These are phyloP conservation scores for Trichomonas vaginalis DNA, from an alignment of 208 protist species.

Conservation along the genomic window DNA sequence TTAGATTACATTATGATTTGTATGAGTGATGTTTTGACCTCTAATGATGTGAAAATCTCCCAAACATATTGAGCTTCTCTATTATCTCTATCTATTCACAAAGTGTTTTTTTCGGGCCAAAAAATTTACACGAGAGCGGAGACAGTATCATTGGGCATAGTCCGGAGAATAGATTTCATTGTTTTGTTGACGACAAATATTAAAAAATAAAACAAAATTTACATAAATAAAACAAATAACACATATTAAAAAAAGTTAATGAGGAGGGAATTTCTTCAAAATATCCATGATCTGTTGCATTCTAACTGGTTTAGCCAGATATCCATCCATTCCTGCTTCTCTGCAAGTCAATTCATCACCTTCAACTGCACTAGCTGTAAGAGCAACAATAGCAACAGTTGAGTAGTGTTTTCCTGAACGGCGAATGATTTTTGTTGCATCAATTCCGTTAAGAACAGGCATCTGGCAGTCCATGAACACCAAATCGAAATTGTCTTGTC, in stretches of 20 bases:
- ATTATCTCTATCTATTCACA: too few species aligned
- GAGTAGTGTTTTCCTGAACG: background rate
- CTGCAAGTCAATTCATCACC: conserved; percentile 24
- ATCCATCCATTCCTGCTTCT: conserved; percentile 32
- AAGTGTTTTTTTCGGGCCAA: too few species aligned
- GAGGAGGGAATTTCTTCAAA: background rate
- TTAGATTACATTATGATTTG: too few species aligned
- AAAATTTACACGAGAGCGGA: too few species aligned
- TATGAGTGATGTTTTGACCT: too few species aligned
- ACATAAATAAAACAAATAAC: background rate
- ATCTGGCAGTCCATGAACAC: conserved; percentile 21
- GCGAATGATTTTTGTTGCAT: conserved; percentile 27
- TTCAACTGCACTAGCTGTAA: conserved; percentile 28
- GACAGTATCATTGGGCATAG: too few species aligned
- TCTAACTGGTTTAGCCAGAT: conserved; percentile 32
- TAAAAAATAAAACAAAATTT: background rate
- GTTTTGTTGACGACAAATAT: too few species aligned
- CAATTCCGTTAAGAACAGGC: conserved; percentile 31
- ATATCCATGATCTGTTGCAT: background rate
- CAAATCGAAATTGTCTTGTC: background rate
- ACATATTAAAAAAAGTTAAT: background rate
- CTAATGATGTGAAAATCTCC: too few species aligned
- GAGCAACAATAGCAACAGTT: conserved; percentile 27
- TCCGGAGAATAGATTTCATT: too few species aligned
- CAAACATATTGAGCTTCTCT: too few species aligned